phyloP scores from a whole-genome alignment of 2,329 filamentous ascomycete species.

The Ophiostoma novo-ulmi region DNA sequence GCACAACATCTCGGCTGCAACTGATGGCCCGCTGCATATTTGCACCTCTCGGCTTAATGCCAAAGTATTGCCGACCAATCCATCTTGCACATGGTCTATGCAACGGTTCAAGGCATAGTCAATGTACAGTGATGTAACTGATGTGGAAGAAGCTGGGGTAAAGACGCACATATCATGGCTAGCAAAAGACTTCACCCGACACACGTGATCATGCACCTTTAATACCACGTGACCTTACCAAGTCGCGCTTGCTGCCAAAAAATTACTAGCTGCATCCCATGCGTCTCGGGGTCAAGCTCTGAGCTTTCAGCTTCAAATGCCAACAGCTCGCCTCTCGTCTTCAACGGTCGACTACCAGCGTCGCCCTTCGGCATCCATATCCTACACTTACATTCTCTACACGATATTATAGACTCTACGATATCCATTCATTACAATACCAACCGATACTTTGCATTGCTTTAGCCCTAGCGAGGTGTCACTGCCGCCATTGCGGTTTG shows the following conservation, averaged over 20 bases:
- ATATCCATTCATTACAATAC: background rate
- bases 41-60: background rate
- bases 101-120: background rate
- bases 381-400: background rate
- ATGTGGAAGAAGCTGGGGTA: background rate
- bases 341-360: background rate
- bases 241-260: background rate
- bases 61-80: background rate
- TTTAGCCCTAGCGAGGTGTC: background rate
- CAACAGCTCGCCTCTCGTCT: slow-evolving; percentile 14
- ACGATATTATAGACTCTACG: background rate
- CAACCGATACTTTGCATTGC: background rate
- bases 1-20: background rate
- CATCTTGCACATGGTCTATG: background rate
- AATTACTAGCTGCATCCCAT: slow-evolving; percentile 12
- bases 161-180: background rate
- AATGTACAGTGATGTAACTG: background rate
- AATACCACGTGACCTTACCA: background rate
- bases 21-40: background rate
- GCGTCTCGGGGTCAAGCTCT: slow-evolving; percentile 17
- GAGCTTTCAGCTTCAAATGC: slow-evolving; percentile 20
- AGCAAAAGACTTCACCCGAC: too few relatives aligned
- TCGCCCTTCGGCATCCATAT: background rate
- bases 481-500: slow-evolving; percentile 10
- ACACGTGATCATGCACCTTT: background rate